Evolutionary conservation across 257 asterid genomes (phyloP).

Genomic region (Oldenlandia corymbosa): DNA sequence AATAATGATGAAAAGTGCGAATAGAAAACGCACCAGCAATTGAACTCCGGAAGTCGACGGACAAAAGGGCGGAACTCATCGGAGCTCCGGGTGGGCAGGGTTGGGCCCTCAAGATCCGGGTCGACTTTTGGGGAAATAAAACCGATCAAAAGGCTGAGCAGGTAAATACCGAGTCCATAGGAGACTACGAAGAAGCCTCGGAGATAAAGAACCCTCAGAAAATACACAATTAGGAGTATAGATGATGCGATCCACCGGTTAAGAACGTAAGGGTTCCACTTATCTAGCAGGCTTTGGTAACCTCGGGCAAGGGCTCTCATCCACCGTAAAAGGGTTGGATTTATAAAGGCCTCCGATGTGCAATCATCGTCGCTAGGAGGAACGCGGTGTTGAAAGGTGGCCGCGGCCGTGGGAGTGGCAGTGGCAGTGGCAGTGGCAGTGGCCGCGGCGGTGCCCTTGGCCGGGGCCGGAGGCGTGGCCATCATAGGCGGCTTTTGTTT

Average conservation of each 20-base stretch:
- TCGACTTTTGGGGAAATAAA: constrained; percentile 2
- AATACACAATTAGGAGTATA: neutral
- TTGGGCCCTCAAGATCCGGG: neutral
- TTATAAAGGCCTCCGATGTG: too few species aligned
- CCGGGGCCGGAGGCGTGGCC: too few species aligned
- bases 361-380: too few species aligned
- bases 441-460: too few species aligned
- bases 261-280: constrained; percentile 8
- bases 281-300: constrained; percentile 34
- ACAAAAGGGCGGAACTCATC: constrained; percentile 9
- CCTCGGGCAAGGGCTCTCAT: constrained; percentile 13
- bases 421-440: too few species aligned
- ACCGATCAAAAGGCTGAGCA: constrained; percentile 3
- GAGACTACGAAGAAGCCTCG: constrained; percentile 2
- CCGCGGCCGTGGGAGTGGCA: too few species aligned
- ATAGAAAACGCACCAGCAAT: constrained; percentile 7
- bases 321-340: neutral
- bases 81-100: constrained; percentile 7
- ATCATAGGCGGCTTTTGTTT: too few species aligned
- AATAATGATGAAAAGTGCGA: neutral
- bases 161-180: constrained; percentile 3
- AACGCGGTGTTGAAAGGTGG: too few species aligned
- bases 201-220: neutral
- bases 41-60: constrained; percentile 5
- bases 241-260: constrained; percentile 10